Evolutionary conservation across 2,329 filamentous ascomycete genomes (phyloP), one percentile per base, ranked within the genome.

Genomic region (Triangularia setosa): DNA sequence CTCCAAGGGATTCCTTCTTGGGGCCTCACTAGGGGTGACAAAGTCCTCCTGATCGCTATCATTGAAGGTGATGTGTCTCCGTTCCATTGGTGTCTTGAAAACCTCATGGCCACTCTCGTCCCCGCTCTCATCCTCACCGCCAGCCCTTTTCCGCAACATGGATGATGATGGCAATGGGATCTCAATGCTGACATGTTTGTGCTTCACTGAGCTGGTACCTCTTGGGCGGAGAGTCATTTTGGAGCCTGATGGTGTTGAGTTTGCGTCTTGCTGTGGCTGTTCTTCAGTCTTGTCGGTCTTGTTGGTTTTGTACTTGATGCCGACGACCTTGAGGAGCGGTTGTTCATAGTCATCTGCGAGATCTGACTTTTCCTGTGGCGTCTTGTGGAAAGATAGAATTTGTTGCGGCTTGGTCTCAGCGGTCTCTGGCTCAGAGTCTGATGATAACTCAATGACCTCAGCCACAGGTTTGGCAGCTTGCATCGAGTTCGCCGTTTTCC

Each of bases 41-140:
- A 73, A 75, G 27, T 71, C 72, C 44, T 73, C 72, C 33, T 72
- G 63, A 6, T 72, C 69, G 28, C 71, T 72, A 28, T 73, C 71
- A 59, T 74, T 70, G 60, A 75, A 75, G 7, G 69, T 72, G 61
- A 75, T 72, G 67, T 72, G 73, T 62, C 67, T 72, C 40, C 65
- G 68, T 61, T 67, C 62, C 52, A 58, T 65, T 3, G 73, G 68
- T 35, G 72, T 73, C 65, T 72, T 71, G 64, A 69, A 70, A 5
- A 68, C 55, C 9, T 69, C 66, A 14, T 67, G 61, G 8, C 65
- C 68, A 25, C 68, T 65, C 56, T 65, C 62, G 16, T 68, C 60
- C 60, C 54, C 57, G 64, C 48, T 30, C 30, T 58, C 28, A 14
- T 28, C 24, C 23, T 33, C 35, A 23, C 61, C 40, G 33, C 52